Evolutionary conservation across 306 rosid genomes (phyloP), one percentile per base, ranked within the genome.

Genomic region (Coriaria nepalensis): DNA sequence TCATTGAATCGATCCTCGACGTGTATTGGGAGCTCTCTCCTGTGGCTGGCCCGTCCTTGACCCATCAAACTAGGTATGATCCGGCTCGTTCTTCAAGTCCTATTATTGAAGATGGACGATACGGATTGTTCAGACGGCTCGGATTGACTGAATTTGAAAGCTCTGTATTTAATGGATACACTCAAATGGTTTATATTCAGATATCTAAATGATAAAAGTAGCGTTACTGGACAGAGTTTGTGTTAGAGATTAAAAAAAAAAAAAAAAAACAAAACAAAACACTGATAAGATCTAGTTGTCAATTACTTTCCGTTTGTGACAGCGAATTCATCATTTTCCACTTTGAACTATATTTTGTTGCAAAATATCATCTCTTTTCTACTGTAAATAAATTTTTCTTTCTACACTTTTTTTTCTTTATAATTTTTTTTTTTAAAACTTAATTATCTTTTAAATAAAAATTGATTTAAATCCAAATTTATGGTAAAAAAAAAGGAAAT

Each of bases 21-120:
- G 77, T 92, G 55, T 92, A 85, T 59, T 92, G 98, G 98, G 98
- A 92, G 73, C 86, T 92, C 36, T 93, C 96, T 67, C 98, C 98
- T 0, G 94, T 73, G 46, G 96, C 98, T 6, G 98, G 98, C 39
- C 98, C 98, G 34, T 92, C 98, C 45, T 87, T 92, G 57, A 92
- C 98, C 35, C 98, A 92, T 71, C 98, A 92, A 66, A 79, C 85
- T 48, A 73, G 98, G 55, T 92, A 85, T 47, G 96, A 92, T 71
- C 98, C 98, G 20, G 98, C 96, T 61, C 98, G 98, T 35, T 60
- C 76, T 43, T 59, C 84, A 34, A 66, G 64, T 53, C 96, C 98
- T 10, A 71, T 92, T 46, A 79, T 92, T 12, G 96, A 85, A 80
- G 98, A 92, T 45, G 96, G 98, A 32, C 81, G 93, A 43, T 82